These are phyloP conservation scores for Colletotrichum australisinense DNA, from an alignment of 2,329 filamentous ascomycete species.

Conservation along the genomic window DNA sequence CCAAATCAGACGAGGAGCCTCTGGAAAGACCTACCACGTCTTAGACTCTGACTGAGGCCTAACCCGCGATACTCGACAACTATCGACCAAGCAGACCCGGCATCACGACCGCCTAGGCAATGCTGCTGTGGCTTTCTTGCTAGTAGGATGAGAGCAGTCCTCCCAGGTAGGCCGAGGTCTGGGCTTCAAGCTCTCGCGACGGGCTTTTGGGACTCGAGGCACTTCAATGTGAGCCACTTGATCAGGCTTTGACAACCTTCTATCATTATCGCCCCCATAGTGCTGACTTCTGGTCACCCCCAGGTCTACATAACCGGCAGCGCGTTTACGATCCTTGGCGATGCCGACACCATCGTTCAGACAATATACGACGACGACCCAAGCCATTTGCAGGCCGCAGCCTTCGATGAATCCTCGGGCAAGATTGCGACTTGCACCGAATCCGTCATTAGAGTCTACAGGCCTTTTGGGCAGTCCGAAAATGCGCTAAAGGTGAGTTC, in stretches of 20 bases:
- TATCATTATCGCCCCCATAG: conserved; percentile 15
- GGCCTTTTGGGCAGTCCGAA: conserved; percentile 77
- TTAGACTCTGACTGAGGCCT: not conserved
- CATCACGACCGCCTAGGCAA: conserved; percentile 8
- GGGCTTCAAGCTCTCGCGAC: conserved; percentile 82
- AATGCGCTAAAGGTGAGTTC: conserved; percentile 77
- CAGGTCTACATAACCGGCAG: conserved; percentile 92
- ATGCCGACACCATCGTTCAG: conserved; percentile 81
- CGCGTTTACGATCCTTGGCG: conserved; percentile 85
- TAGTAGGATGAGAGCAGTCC: conserved; percentile 78
- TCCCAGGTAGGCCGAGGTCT: conserved; percentile 82
- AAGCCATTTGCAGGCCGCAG: conserved; percentile 76
- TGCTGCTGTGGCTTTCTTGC: conserved; percentile 31
- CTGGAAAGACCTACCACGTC: not conserved
- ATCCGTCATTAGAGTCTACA: conserved; percentile 78
- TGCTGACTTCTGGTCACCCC: conserved; percentile 16
- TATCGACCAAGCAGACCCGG: not conserved
- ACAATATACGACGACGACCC: conserved; percentile 89
- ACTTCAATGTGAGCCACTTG: conserved; percentile 72
- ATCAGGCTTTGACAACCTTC: conserved; percentile 9
- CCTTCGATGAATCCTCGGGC: conserved; percentile 83
- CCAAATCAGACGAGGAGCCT: not conserved
- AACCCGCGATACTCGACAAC: not conserved
- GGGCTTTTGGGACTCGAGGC: conserved; percentile 77
- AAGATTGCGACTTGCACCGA: conserved; percentile 84